Percentiles rank a stretch among this genome's conserved stretches.
Evolutionary conservation across 257 asterid species (phyloP).

Genomic region (Linaria vulgaris): DNA sequence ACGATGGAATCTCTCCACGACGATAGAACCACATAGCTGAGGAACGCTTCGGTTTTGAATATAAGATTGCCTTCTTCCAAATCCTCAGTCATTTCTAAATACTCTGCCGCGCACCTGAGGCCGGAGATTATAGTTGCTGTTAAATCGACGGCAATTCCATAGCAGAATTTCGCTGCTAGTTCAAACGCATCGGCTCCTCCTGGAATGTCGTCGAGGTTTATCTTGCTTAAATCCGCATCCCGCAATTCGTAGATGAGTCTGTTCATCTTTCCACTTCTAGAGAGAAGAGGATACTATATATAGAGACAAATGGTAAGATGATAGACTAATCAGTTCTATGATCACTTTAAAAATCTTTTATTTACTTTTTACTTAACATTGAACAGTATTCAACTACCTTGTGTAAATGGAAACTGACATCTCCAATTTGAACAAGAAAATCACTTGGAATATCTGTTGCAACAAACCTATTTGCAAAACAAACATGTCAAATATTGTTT

Average conservation of each 20-base stretch:
- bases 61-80: conserved; percentile 92
- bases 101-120: conserved; percentile 89
- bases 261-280: conserved; percentile 86
- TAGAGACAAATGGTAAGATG: background rate
- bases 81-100: conserved; percentile 95
- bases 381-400: conserved; percentile 49
- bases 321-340: conserved; percentile 13
- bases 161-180: conserved; percentile 92
- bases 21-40: conserved; percentile 87
- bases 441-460: conserved; percentile 93
- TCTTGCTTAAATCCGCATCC: conserved; percentile 47
- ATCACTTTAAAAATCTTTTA: background rate
- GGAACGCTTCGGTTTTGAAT: conserved; percentile 94
- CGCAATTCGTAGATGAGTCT: conserved; percentile 70
- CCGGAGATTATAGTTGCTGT: conserved; percentile 85
- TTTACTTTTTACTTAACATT: background rate
- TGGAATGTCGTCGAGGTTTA: conserved; percentile 73
- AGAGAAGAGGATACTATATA: conserved; percentile 84
- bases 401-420: conserved; percentile 79
- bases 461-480: conserved; percentile 57
- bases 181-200: conserved; percentile 90
- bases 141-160: conserved; percentile 84
- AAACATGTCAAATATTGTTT: background rate
- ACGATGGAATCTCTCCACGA: conserved; percentile 93
- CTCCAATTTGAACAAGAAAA: conserved; percentile 77